Base-by-base conservation (phyloP, 495 filamentous ascomycete genomes). In the Haplographium delicatum region DNA sequence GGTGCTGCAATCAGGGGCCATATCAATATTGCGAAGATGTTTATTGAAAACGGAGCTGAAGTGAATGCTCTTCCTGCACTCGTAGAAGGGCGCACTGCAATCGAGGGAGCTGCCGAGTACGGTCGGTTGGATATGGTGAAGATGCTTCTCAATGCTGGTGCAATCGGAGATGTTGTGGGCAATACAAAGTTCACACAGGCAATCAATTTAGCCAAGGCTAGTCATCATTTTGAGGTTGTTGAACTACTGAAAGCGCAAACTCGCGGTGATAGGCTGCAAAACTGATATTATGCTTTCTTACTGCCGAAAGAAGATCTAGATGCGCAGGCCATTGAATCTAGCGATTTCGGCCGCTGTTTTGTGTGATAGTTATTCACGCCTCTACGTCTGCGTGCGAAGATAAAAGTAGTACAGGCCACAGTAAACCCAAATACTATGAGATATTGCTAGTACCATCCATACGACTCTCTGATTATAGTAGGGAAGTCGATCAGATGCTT, bases 81-180 rank as follows among this genome's bases (percentile, higher is more conserved):
- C 6, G 45, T 48, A 2, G 5, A 61, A 10, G 71, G 71, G 0
- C 45, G 67, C 25, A 75, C 69, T 41, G 65, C 72, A 4, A 51
- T 76, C 8, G 63, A 70, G 49, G 66, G 58, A 8, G 70, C 72
- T 1, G 69, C 72, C 1, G 69, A 73, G 38, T 20, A 68, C 28
- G 71, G 70, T 1, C 67, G 72, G 15, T 35, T 38, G 18, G 35
- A 38, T 19, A 38, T 76, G 16, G 58, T 72, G 1, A 57, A 72
- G 24, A 31, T 70, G 34, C 65, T 76, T 6, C 64, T 72, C 53
- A 58, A 71, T 42, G 56, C 34, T 5, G 61, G 50, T 19, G 50
- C 50, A 9, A 51, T 43, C 31, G 48, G 48, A 25, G 48, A 51
- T 50, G 22, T 26, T 20, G 42, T 51, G 22, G 39, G 35, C 16